Conservation (phyloP, 768 basidiomycete genomes). For the Tulasnella sp. region DNA sequence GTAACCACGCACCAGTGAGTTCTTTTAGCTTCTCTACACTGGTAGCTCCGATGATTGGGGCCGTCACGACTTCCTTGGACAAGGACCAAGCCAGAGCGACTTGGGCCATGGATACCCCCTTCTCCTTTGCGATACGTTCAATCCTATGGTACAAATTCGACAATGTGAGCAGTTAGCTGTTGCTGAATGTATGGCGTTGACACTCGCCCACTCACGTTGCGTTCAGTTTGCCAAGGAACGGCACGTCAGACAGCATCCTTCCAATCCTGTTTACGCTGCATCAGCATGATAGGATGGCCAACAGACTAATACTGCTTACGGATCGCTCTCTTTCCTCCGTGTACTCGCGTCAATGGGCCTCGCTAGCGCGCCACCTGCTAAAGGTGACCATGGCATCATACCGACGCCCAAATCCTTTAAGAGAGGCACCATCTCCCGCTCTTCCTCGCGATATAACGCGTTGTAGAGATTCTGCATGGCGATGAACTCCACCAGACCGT, state of each 20-base stretch:
- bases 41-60: constrained; percentile 5
- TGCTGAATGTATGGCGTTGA: neutral
- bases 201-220: neutral
- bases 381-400: constrained; percentile 23
- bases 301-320: neutral
- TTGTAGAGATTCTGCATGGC: constrained; percentile 11
- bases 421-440: constrained; percentile 1
- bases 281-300: neutral
- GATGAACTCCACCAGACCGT: constrained; percentile 1
- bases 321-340: neutral
- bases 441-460: constrained; percentile 6
- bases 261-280: neutral
- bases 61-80: constrained; percentile 7
- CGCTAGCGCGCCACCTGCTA: constrained; percentile 20
- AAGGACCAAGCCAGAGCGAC: constrained; percentile 4
- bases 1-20: neutral
- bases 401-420: constrained; percentile 21
- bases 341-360: constrained; percentile 14
- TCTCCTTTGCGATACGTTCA: neutral
- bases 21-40: constrained; percentile 4
- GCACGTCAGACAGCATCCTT: neutral
- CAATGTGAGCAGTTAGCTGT: neutral
- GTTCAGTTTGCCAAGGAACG: neutral
- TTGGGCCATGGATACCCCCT: constrained; percentile 9
- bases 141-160: neutral